Evolutionary conservation across 1,139 yeast genomes (phyloP), one percentile per base, ranked within the genome.

Genomic region (Protomyces lactucae-debilis): DNA sequence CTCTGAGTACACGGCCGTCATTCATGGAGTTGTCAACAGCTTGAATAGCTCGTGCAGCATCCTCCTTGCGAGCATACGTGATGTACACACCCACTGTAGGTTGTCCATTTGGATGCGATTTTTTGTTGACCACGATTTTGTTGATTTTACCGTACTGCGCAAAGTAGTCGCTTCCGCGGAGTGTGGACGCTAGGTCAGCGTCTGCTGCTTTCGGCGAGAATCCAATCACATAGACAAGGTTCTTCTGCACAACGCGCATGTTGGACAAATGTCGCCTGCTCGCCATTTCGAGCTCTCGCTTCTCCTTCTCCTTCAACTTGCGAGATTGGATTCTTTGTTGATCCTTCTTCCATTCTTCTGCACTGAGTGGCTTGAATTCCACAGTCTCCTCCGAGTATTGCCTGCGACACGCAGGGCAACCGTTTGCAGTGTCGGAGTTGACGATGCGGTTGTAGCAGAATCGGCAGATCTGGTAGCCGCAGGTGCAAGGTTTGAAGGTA

Each of bases 321-420:
- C 86, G 86, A 70, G 86, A 85, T 73, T 87, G 87, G 65, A 88
- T 87, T 72, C 85, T 87, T 72, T 87, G 87, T 65, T 72, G 73
- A 65, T 77, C 78, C 60, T 70, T 85, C 82, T 73, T 89, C 73
- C 84, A 72, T 73, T 95, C 99, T 71, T 92, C 99, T 5, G 93
- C 83, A 2, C 95, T 83, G 63, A 95, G 81, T 60, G 85, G 83
- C 69, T 85, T 87, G 76, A 91, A 93, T 74, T 90, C 96, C 21
- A 95, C 97, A 67, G 86, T 84, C 68, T 89, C 96, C 73, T 95
- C 99, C 70, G 90, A 96, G 74, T 95, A 95, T 37, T 87, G 83
- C 68, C 99, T 81, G 73, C 99, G 87, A 76, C 99, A 95, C 0
- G 97, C 99, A 3, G 99, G 99, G 77, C 99, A 95, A 4, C 98